Percentiles rank a stretch among this genome's conserved stretches.
Conservation (phyloP, 805 yeast genomes). For the Myxozyma vanderwaltii region DNA sequence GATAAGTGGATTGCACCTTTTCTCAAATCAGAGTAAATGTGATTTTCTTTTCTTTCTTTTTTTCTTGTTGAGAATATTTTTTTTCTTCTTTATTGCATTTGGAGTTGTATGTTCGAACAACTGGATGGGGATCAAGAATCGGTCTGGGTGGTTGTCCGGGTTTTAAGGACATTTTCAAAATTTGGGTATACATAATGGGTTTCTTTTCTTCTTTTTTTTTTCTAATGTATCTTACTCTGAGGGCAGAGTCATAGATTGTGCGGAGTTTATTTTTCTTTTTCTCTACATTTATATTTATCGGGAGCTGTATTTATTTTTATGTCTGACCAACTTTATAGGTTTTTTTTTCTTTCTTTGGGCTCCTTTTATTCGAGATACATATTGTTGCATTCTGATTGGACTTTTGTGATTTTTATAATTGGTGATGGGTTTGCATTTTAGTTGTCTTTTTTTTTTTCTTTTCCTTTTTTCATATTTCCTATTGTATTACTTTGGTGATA, state of each 20-base stretch:
- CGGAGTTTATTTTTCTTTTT: too few species aligned
- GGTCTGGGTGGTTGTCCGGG: background rate
- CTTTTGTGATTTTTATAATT: background rate
- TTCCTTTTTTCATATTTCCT: background rate
- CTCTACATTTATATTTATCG: too few species aligned
- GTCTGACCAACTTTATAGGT: background rate
- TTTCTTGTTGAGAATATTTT: too few species aligned
- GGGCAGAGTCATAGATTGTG: background rate
- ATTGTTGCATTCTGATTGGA: background rate
- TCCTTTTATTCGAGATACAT: background rate
- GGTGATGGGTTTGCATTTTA: background rate
- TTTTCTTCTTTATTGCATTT: background rate
- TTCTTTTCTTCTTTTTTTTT: background rate
- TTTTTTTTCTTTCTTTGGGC: background rate
- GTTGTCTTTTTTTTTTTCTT: background rate
- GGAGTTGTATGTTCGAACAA: constrained; percentile 4
- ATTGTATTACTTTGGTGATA: background rate
- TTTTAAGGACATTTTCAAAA: background rate
- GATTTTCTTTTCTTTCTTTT: background rate
- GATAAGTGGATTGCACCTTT: constrained; percentile 46
- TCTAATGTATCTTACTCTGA: background rate
- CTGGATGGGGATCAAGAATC: background rate
- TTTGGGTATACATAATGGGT: background rate
- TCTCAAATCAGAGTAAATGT: background rate
- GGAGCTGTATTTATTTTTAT: background rate